Percentiles rank a stretch among this genome's conserved stretches.
Conservation (phyloP, 2,329 filamentous ascomycete species). For the Fusarium sp. region DNA sequence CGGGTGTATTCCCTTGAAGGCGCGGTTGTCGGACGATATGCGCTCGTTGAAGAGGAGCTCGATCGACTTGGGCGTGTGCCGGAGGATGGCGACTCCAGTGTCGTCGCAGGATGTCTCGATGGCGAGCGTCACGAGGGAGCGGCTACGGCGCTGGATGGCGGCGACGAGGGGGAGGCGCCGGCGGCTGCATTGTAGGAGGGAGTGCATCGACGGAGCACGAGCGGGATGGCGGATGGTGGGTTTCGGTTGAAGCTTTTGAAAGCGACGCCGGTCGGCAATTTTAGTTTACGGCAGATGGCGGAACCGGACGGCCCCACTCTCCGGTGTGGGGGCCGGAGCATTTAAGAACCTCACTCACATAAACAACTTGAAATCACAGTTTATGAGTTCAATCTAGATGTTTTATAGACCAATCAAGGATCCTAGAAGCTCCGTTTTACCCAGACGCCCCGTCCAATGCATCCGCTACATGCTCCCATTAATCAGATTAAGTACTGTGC, state of each 20-base stretch:
- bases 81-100: conserved; percentile 86
- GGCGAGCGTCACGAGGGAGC: conserved; percentile 69
- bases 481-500: conserved; percentile 16
- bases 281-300: conserved; percentile 5
- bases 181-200: conserved; percentile 10
- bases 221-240: background rate
- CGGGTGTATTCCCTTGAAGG: conserved; percentile 84
- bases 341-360: background rate
- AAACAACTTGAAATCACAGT: background rate
- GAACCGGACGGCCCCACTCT: conserved; percentile 31
- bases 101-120: conserved; percentile 94
- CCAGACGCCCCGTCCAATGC: conserved; percentile 30
- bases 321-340: conserved; percentile 8
- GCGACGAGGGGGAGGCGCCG: background rate
- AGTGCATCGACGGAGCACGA: conserved; percentile 25
- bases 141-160: conserved; percentile 19
- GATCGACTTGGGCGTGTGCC: conserved; percentile 63
- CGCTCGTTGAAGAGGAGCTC: conserved; percentile 83
- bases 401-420: background rate
- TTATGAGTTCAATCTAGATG: background rate
- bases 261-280: background rate
- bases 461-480: conserved; percentile 29
- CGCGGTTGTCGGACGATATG: conserved; percentile 81
- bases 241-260: conserved; percentile 1
- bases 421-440: conserved; percentile 3